These are phyloP conservation scores for Ogataea methanolica DNA, from an alignment of 805 yeast genomes.

Conservation along the genomic window DNA sequence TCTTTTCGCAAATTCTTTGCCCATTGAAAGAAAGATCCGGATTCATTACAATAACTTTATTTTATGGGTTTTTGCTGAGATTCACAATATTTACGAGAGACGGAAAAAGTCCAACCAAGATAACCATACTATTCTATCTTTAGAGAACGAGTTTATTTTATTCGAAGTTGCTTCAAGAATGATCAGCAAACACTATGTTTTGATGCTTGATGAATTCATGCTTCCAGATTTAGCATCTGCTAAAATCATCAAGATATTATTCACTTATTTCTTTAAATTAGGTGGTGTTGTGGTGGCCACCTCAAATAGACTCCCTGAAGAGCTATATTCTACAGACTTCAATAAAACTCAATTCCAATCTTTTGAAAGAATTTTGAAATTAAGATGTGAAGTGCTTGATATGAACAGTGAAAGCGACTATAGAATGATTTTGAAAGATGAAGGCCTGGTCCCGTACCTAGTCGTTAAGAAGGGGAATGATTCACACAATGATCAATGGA, in stretches of 20 bases:
- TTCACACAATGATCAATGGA: constrained; percentile 33
- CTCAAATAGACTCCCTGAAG: constrained; percentile 68
- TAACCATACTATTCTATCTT: constrained; percentile 29
- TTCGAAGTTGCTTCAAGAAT: constrained; percentile 64
- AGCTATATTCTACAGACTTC: constrained; percentile 62
- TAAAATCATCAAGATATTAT: constrained; percentile 57
- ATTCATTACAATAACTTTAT: constrained; percentile 73
- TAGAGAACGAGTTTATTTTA: constrained; percentile 60
- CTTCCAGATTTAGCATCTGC: constrained; percentile 74
- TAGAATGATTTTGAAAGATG: constrained; percentile 34
- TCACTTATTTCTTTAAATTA: constrained; percentile 63
- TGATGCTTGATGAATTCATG: constrained; percentile 72
- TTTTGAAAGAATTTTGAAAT: constrained; percentile 51
- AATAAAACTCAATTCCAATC: constrained; percentile 51
- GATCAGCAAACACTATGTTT: constrained; percentile 51
- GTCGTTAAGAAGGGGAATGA: constrained; percentile 28
- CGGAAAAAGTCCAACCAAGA: constrained; percentile 30
- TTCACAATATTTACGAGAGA: constrained; percentile 49
- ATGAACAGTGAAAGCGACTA: constrained; percentile 60
- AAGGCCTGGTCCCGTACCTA: constrained; percentile 26
- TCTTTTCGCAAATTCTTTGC: constrained; percentile 61
- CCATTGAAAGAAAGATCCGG: constrained; percentile 57
- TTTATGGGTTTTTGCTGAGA: constrained; percentile 60
- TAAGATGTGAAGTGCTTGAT: constrained; percentile 57
- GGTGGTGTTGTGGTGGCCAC: constrained; percentile 78